Conservation (phyloP, 2,329 filamentous ascomycete species). For the Diaporthe australafricana region DNA sequence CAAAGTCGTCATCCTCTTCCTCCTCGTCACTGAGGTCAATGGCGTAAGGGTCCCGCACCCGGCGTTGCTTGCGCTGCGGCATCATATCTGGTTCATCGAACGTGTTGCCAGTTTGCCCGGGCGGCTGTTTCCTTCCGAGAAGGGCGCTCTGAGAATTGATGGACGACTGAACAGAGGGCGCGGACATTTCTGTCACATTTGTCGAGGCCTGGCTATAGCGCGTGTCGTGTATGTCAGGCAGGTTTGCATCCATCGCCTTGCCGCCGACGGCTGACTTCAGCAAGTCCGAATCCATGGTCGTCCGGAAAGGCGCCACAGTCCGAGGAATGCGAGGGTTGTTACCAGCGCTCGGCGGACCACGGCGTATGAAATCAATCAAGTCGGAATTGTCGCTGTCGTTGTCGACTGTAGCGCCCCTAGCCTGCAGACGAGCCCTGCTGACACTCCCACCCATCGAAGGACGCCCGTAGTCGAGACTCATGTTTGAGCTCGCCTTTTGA, state of each 20-base stretch:
- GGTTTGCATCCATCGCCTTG: slow-evolving; percentile 66
- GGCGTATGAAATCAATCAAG: slow-evolving; percentile 93
- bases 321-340: slow-evolving; percentile 80
- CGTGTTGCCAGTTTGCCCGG: slow-evolving; percentile 44
- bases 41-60: slow-evolving; percentile 91
- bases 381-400: slow-evolving; percentile 79
- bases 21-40: slow-evolving; percentile 84
- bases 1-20: slow-evolving; percentile 61
- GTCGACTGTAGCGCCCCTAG: slow-evolving; percentile 77
- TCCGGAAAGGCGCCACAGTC: slow-evolving; percentile 85
- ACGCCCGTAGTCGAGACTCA: slow-evolving; percentile 53
- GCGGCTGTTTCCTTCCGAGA: slow-evolving; percentile 52
- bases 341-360: slow-evolving; percentile 75
- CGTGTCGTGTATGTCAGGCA: slow-evolving; percentile 67
- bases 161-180: slow-evolving; percentile 70
- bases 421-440: slow-evolving; percentile 69
- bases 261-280: slow-evolving; percentile 66
- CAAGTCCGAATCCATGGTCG: slow-evolving; percentile 88
- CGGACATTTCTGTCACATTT: slow-evolving; percentile 67
- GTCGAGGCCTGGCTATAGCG: slow-evolving; percentile 68
- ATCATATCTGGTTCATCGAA: slow-evolving; percentile 64
- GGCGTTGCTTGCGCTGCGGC: slow-evolving; percentile 79
- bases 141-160: slow-evolving; percentile 82
- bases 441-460: slow-evolving; percentile 45
- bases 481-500: slow-evolving; percentile 47